Conservation (phyloP, 208 protist genomes). For the Crithidia expoeki region DNA sequence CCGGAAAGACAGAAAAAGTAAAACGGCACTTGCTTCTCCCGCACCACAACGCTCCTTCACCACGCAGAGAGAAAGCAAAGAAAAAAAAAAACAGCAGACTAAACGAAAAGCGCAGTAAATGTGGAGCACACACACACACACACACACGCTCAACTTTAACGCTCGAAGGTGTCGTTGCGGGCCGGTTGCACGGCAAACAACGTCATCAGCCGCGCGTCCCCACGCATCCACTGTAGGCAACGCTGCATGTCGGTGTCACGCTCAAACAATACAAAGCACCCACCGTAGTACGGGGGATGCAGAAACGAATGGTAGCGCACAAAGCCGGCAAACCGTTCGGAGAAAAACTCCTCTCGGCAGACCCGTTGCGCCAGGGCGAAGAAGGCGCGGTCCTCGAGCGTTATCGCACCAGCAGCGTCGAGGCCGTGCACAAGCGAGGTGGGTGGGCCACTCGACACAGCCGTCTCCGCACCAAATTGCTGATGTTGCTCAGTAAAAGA, state of each 20-base stretch:
- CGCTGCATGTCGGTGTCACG: conserved; percentile 39
- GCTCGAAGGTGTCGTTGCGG: conserved; percentile 37
- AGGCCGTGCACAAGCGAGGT: neutral
- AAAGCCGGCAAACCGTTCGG: conserved; percentile 58
- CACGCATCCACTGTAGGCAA: conserved; percentile 62
- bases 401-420: neutral
- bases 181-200: conserved; percentile 51
- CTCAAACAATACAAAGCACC: conserved; percentile 69
- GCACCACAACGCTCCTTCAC: neutral
- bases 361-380: conserved; percentile 27
- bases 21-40: neutral
- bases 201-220: conserved; percentile 25
- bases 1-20: conserved; percentile 9
- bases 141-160: neutral
- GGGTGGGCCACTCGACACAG: neutral
- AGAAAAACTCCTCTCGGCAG: conserved; percentile 43
- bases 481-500: neutral
- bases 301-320: conserved; percentile 43
- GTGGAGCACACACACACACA: neutral
- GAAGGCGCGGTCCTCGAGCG: conserved; percentile 6
- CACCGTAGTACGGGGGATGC: conserved; percentile 43
- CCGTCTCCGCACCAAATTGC: neutral
- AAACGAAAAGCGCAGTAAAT: neutral
- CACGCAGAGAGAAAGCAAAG: conserved; percentile 13
- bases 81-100: neutral